phyloP scores from a whole-genome alignment of 169 alveolate genomes.

The Plasmodium fragile region DNA sequence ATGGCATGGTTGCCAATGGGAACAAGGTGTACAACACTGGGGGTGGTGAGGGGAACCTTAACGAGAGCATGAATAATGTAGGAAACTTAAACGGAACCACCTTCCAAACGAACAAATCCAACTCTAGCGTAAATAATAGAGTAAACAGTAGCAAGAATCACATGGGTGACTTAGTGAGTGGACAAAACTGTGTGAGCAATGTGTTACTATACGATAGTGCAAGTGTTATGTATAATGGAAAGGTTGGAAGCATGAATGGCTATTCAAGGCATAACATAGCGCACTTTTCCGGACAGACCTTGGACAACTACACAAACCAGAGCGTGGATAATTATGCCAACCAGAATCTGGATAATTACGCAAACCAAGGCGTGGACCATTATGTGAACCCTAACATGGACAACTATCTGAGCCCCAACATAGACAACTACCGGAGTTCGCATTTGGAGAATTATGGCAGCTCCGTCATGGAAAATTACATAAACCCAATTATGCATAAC shows the following conservation, averaged over 20 bases:
- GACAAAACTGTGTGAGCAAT: constrained; percentile 14
- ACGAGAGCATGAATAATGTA: background rate
- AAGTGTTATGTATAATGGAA: constrained; percentile 9
- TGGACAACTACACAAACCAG: background rate
- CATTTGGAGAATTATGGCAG: background rate
- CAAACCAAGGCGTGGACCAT: background rate
- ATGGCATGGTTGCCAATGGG: background rate
- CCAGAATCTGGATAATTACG: background rate
- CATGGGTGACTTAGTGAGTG: background rate
- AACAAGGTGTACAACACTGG: background rate
- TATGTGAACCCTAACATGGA: background rate
- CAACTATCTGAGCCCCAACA: background rate
- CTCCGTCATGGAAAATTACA: background rate
- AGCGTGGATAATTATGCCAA: background rate
- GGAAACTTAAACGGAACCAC: background rate
- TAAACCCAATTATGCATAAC: background rate
- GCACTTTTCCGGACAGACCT: background rate
- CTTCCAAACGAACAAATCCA: background rate
- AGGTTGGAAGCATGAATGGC: background rate
- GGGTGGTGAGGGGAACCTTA: background rate
- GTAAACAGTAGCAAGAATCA: background rate
- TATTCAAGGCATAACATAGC: background rate
- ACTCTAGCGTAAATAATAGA: background rate
- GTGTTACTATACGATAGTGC: constrained; percentile 12
- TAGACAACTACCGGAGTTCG: background rate